These are phyloP conservation scores for Ettlia oleoabundans DNA, from an alignment of 139 green algal genomes.

Conservation along the genomic window DNA sequence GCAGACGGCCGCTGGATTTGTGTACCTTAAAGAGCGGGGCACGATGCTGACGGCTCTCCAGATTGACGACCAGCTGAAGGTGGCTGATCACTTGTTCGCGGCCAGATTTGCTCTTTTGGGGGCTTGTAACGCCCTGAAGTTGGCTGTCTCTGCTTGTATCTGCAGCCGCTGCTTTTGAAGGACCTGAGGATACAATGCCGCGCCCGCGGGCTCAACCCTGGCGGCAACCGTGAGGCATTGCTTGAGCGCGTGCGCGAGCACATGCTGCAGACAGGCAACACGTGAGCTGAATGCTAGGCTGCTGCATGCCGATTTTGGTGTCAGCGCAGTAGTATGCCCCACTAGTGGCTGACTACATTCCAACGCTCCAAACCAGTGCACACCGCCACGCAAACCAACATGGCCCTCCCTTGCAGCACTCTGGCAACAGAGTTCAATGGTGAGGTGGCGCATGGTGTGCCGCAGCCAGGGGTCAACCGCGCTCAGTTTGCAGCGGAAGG, in stretches of 20 bases:
- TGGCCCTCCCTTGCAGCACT: no score
- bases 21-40: background rate
- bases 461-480: background rate
- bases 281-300: conserved; percentile 49
- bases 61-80: conserved; percentile 36
- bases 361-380: background rate
- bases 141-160: no score
- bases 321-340: background rate
- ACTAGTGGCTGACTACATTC: no score
- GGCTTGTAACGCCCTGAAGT: no score
- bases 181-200: conserved; percentile 76
- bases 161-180: conserved; percentile 64
- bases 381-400: background rate
- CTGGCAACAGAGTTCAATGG: conserved; percentile 27
- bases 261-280: conserved; percentile 70
- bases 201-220: conserved; percentile 67
- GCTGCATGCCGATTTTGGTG: background rate
- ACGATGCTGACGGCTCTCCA: background rate
- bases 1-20: no score
- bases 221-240: conserved; percentile 70
- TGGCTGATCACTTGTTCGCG: no score
- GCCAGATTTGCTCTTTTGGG: no score
- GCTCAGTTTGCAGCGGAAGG: background rate
- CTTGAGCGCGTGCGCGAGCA: conserved; percentile 67
- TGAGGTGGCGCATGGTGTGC: conserved; percentile 4